A percentile compares a stretch with the other conserved stretches of the same genome.
Conservation (phyloP, 1,284 basidiomycete genomes). For the Moesziomyces globuligerus region DNA sequence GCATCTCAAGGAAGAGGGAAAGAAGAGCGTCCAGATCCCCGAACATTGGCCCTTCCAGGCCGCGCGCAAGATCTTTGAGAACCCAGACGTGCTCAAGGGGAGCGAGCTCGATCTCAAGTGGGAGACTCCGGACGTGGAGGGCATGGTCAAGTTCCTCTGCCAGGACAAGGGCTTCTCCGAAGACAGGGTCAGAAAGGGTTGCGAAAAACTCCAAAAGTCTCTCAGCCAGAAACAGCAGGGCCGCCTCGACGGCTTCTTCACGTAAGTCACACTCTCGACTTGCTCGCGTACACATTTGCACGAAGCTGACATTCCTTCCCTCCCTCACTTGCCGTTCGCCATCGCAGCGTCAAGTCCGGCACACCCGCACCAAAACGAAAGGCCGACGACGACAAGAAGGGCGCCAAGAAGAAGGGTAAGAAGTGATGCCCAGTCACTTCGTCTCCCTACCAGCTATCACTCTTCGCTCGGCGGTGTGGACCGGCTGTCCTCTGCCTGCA, state of each 20-base stretch:
- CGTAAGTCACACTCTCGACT: conserved; percentile 18
- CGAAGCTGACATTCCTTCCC: no score
- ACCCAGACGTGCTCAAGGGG: conserved; percentile 87
- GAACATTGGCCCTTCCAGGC: conserved; percentile 97
- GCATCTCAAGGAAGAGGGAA: conserved; percentile 72
- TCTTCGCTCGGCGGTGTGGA: no score
- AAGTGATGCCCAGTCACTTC: conserved; percentile 17
- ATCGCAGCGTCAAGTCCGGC: conserved; percentile 17
- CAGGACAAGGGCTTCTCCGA: conserved; percentile 98
- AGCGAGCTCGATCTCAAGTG: conserved; percentile 94
- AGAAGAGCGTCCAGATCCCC: conserved; percentile 74
- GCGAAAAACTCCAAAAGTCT: conserved; percentile 88
- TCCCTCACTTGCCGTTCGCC: no score
- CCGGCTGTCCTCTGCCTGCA: no score
- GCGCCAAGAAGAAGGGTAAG: conserved; percentile 47
- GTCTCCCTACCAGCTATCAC: no score
- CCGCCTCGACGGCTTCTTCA: conserved; percentile 92
- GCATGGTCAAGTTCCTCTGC: conserved; percentile 92
- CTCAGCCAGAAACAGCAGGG: conserved; percentile 94
- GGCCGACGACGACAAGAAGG: conserved; percentile 35
- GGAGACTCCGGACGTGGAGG: conserved; percentile 92
- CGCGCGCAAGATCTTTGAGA: conserved; percentile 87
- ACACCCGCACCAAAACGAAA: conserved; percentile 32
- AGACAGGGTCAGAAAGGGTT: conserved; percentile 93
- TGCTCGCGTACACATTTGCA: no score